Base-by-base conservation (phyloP, 2,329 filamentous ascomycete genomes). In the Purpureocillium takamizusanense region DNA sequence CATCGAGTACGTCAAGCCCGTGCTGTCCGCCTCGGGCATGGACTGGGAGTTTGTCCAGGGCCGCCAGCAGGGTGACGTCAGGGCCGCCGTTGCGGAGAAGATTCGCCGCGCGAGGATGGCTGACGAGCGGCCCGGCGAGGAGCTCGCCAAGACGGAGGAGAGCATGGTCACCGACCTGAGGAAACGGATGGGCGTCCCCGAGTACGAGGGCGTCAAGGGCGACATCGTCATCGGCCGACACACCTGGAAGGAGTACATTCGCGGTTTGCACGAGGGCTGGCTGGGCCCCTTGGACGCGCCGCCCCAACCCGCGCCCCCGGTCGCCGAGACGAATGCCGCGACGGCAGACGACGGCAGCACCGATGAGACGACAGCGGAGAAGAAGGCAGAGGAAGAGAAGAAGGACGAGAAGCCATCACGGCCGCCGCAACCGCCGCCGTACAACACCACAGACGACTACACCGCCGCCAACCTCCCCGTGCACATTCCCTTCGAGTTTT, bases 31-130 rank as follows among this genome's bases (percentile, higher is more conserved):
- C 3, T 90, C 86, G 2, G 89, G 89, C 1, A 66, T 97, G 54
- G 92, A 98, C 59, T 97, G 94, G 80, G 90, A 95, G 52, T 94
- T 95, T 41, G 76, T 97, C 6, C 90, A 97, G 63, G 92, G 90
- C 5, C 72, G 89, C 38, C 81, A 83, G 56, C 85, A 95, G 66
- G 92, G 92, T n/a, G 90, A 98, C 55, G 78, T 98, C 33, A 72
- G 92, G 44, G 88, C 86, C 37, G 85, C 83, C 12, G 74, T 94
- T 34, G 90, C 92, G 18, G 87, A 95, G 66, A 82, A 79, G 57
- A 86, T 95, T 59, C 76, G 92, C 42, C 78, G 87, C 54, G 68
- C 72, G 49, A 74, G 81, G 50, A 70, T 75, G 43, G 73, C 74
- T 11, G 74, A 79, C 42, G 70, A 73, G 51, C 64, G 61, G 34